Conservation (phyloP, 148 eudicot species). For the Rhododendron kiyosumense region DNA sequence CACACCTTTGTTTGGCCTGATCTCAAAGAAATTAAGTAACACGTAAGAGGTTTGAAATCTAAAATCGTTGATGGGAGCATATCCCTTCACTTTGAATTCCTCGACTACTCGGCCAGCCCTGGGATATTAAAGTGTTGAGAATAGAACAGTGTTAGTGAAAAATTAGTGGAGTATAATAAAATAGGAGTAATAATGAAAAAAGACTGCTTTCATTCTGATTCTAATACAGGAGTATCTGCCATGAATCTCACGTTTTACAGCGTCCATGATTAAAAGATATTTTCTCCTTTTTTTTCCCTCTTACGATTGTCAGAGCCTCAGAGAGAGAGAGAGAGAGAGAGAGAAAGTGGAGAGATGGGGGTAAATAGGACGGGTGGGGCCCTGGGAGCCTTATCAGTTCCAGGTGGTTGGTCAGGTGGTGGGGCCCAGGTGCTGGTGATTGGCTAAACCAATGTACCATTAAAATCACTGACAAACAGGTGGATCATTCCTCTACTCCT, state of each 20-base stretch:
- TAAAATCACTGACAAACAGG: slow-evolving; percentile 58
- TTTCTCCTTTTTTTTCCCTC: not conserved
- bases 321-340: slow-evolving; percentile 11
- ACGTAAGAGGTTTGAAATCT: too few relatives aligned
- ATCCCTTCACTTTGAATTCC: too few relatives aligned
- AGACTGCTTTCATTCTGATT: slow-evolving; percentile 10
- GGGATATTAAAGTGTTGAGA: too few relatives aligned
- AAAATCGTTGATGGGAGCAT: too few relatives aligned
- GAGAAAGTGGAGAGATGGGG: not conserved
- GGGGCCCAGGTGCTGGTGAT: slow-evolving; percentile 52
- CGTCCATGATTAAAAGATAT: not conserved
- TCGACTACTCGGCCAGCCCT: too few relatives aligned
- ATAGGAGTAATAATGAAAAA: too few relatives aligned
- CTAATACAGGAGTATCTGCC: not conserved
- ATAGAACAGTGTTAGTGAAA: too few relatives aligned
- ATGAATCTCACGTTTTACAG: slow-evolving; percentile 25
- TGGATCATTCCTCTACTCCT: slow-evolving; percentile 45
- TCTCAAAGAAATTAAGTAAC: too few relatives aligned
- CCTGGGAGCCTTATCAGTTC: slow-evolving; percentile 53
- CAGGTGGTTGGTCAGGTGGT: slow-evolving; percentile 84
- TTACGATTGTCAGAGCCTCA: not conserved
- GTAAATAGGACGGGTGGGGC: slow-evolving; percentile 26
- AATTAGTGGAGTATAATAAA: too few relatives aligned
- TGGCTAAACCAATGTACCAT: slow-evolving; percentile 37
- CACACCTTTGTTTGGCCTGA: too few relatives aligned